Base-by-base conservation (phyloP, 1,284 basidiomycete genomes). In the Leccinum pachyderme region DNA sequence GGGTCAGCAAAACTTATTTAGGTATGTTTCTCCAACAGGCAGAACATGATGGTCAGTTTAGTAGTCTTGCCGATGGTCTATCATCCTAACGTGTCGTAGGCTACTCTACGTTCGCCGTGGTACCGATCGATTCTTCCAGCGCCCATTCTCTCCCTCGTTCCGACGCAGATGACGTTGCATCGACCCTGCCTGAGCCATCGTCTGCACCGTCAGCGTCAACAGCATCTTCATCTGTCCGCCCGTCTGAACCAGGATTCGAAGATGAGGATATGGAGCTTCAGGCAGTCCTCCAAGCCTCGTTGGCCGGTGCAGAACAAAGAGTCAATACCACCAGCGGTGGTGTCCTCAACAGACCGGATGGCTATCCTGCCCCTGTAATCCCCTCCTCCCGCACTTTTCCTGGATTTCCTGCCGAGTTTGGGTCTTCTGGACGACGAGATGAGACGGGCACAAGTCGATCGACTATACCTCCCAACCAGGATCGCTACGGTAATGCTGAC, bases 231-330 rank as follows among this genome's bases (percentile, higher is more conserved):
- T 55, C 59, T 45, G 39, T 56, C 49, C 48, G 59, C 54, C 51
- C 56, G 22, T 47, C 66, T 52, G 64, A 67, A 22, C 70, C 75
- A 54, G 78, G 75, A 4, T 70, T 91, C 35, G 91, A 91, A 60
- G 86, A 92, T 61, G 93, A 95, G 69, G 94, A 96, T 70, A 81
- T 85, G 62, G 91, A 93, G 56, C 80, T 96, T 0, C 92, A 95
- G 67, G 86, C 85, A 6, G 93, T 91, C 2, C 72, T 95, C 48
- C 89, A 91, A 63, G 93, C 93, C 1, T 91, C 87, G 2, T 66
- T 91, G 18, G 73, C 73, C 65, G 69, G 70, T 39, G n/a, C 56
- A 37, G 46, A 51, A 27, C 49, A 28, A 45, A 41, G 46, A 24
- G 46, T 46, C 24, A 28, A 28, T 31, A n/a, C 56, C 33, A 57